Base-by-base conservation (phyloP, 2,329 filamentous ascomycete species). In the Leptographium procerum region DNA sequence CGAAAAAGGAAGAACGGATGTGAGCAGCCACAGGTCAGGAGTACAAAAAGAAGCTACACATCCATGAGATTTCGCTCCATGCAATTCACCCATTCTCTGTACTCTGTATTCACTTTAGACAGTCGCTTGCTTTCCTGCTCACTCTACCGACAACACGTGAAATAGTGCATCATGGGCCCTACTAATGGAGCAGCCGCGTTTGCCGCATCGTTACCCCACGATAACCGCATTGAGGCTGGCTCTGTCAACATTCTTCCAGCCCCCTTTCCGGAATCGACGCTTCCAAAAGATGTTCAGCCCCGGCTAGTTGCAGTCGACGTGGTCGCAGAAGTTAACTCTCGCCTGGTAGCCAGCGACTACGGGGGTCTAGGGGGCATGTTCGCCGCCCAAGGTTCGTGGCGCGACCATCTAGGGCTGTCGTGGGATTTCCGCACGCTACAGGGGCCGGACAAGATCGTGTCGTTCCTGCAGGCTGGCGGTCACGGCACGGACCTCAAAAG, bases 401-500 rank as follows among this genome's bases (percentile, higher is more conserved):
- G 81, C 10, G 82, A 85, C 63, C 79, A 83, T 50, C 70, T 85
- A 0, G 76, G 75, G 24, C 66, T 84, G 1, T 75, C 79, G 0
- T 85, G 80, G 81, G 75, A 78, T 47, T 76, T 81, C 52, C 77
- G 74, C 58, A 82, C 78, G 2, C 65, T 80, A 1, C 72, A 78
- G n/a, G 73, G 75, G 0, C 68, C 71, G 0, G 62, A 66, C 0
- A 68, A 69, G 29, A 74, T 82, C 43, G 63, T 61, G 1, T 61
- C 66, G 0, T 78, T 77, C 55, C 64, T 82, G 0, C 59, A 66
- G 43, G 58, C 52, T 51, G 68, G 75, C 36, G 71, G 74, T 4
- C 22, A 45, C 10, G 45, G 43, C 13, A 47, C 53, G 7, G 70
- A 73, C 0, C 63, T 83, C 1, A 70, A 68, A 11, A 71, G 69